These are phyloP conservation scores for Torulaspora globosa DNA, from an alignment of 1,139 yeast genomes.

Conservation along the genomic window DNA sequence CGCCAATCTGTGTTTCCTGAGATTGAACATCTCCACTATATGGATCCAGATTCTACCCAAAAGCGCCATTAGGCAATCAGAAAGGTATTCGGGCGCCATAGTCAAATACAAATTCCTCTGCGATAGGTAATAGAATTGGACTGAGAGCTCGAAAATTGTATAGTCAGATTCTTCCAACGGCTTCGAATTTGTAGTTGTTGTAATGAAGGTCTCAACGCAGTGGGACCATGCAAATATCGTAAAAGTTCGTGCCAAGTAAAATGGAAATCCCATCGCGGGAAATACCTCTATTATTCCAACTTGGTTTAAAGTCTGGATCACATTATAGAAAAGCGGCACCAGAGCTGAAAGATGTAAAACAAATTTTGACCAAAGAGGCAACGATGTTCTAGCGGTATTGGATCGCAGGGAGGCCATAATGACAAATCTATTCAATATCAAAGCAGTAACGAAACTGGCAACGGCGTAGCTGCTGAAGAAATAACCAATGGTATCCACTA, in stretches of 20 bases:
- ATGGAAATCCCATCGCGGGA: slow-evolving; percentile 9
- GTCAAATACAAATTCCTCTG: slow-evolving; percentile 9
- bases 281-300: slow-evolving; percentile 5
- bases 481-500: slow-evolving; percentile 19
- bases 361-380: slow-evolving; percentile 27
- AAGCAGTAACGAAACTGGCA: slow-evolving; percentile 22
- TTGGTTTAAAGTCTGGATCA: slow-evolving; percentile 18
- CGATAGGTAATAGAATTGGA: slow-evolving; percentile 24
- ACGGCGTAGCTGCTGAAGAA: slow-evolving; percentile 24
- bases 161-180: slow-evolving; percentile 32
- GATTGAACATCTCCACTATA: slow-evolving; percentile 25
- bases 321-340: slow-evolving; percentile 15
- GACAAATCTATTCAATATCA: slow-evolving; percentile 25
- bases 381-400: slow-evolving; percentile 11
- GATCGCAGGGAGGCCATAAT: slow-evolving; percentile 28
- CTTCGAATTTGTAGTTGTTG: slow-evolving; percentile 23
- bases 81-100: slow-evolving; percentile 12
- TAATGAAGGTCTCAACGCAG: slow-evolving; percentile 30
- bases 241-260: slow-evolving; percentile 19
- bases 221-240: slow-evolving; percentile 27
- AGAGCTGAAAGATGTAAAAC: slow-evolving; percentile 20
- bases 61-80: slow-evolving; percentile 29
- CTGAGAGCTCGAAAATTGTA: slow-evolving; percentile 31
- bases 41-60: slow-evolving; percentile 30
- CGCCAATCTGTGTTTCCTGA: slow-evolving; percentile 22